phyloP scores from a whole-genome alignment of 352 stramenopile species.

The Elongisporangium senticosum region DNA sequence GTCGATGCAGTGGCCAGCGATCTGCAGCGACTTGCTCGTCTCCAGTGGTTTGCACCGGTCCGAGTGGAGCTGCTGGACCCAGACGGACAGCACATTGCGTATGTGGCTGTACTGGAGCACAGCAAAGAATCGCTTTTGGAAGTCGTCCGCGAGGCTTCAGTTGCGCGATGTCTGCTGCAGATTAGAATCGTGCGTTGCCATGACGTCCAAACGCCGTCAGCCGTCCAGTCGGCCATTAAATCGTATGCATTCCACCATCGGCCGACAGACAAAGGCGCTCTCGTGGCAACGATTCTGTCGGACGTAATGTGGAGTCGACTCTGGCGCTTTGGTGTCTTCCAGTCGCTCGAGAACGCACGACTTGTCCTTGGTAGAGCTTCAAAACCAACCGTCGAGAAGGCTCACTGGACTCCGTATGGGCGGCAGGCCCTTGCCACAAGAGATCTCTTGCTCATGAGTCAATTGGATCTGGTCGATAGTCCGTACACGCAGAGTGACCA shows the following conservation, averaged over 20 bases:
- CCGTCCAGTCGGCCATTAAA: conserved; percentile 23
- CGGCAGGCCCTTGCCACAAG: conserved; percentile 8
- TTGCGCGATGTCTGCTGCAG: conserved; percentile 12
- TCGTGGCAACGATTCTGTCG: conserved; percentile 4
- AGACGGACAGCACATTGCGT: conserved; percentile 5
- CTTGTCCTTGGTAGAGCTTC: conserved; percentile 9
- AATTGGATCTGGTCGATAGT: conserved; percentile 11
- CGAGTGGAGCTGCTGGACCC: conserved; percentile 10
- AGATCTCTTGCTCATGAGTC: conserved; percentile 22
- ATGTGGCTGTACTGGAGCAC: conserved; percentile 6
- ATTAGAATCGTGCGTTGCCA: not conserved
- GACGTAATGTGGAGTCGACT: conserved; percentile 18
- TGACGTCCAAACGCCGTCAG: not conserved
- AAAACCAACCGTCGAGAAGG: not conserved
- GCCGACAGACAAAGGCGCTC: conserved; percentile 7
- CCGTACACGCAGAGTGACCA: not conserved
- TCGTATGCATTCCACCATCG: conserved; percentile 31
- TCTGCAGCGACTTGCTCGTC: conserved; percentile 14
- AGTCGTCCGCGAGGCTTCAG: conserved; percentile 16
- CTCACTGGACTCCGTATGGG: conserved; percentile 22
- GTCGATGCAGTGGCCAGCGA: conserved; percentile 30
- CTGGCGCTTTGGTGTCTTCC: conserved; percentile 26
- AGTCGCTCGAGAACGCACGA: conserved; percentile 17
- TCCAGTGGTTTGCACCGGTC: not conserved
- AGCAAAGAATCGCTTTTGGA: conserved; percentile 8